Conservation (phyloP, 164 flowering plant species). For the Nymphaea colorata region DNA sequence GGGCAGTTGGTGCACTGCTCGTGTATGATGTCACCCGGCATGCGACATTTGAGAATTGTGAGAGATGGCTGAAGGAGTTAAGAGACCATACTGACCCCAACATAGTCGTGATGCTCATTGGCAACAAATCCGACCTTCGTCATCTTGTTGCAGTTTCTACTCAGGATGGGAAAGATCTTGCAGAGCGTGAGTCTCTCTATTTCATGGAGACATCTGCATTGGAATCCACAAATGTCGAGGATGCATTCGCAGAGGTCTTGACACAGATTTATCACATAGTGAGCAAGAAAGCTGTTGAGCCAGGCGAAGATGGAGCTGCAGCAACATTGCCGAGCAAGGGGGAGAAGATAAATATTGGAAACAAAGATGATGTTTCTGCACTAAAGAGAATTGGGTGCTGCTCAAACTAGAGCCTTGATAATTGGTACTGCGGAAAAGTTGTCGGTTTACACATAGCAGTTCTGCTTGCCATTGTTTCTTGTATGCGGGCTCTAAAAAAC, state of each 20-base stretch:
- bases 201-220: slow-evolving; percentile 86
- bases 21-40: slow-evolving; percentile 75
- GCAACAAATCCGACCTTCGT: slow-evolving; percentile 72
- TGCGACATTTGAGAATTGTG: slow-evolving; percentile 58
- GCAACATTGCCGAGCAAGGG: slow-evolving; percentile 38
- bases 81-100: slow-evolving; percentile 73
- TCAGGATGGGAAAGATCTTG: slow-evolving; percentile 60
- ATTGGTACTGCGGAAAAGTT: not conserved
- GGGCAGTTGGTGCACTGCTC: slow-evolving; percentile 68
- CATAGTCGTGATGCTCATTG: slow-evolving; percentile 75
- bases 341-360: slow-evolving; percentile 44
- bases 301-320: slow-evolving; percentile 32
- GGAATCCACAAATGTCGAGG: slow-evolving; percentile 68
- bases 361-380: slow-evolving; percentile 30
- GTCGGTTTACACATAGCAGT: not conserved
- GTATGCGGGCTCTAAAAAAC: not conserved
- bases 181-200: slow-evolving; percentile 65
- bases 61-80: slow-evolving; percentile 76
- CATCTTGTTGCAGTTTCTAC: slow-evolving; percentile 69
- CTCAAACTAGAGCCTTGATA: slow-evolving; percentile 24
- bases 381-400: slow-evolving; percentile 52
- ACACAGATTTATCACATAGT: slow-evolving; percentile 64
- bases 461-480: not conserved
- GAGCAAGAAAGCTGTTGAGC: slow-evolving; percentile 57
- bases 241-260: slow-evolving; percentile 61